These are phyloP conservation scores for Epichloe baconii DNA, from an alignment of 2,329 filamentous ascomycete species.

Conservation along the genomic window DNA sequence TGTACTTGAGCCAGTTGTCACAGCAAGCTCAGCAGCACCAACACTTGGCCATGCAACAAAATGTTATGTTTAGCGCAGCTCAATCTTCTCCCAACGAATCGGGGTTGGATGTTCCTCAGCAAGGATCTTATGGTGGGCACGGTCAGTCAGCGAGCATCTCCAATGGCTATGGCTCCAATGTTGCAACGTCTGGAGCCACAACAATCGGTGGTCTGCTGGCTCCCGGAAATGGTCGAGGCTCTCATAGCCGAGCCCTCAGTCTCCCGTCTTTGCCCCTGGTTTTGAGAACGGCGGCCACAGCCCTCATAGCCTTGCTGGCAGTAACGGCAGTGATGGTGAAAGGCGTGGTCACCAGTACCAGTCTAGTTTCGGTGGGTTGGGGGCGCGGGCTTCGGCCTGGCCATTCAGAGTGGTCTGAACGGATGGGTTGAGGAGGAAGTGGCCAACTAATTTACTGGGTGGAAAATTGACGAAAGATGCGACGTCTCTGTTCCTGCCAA, in stretches of 20 bases:
- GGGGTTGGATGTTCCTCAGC: slow-evolving; percentile 44
- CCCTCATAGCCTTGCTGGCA: slow-evolving; percentile 33
- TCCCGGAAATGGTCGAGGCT: slow-evolving; percentile 48
- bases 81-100: slow-evolving; percentile 45
- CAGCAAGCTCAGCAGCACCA: slow-evolving; percentile 59
- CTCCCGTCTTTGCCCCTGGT: slow-evolving; percentile 55
- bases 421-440: slow-evolving; percentile 58
- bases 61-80: slow-evolving; percentile 65
- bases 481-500: neutral
- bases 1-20: slow-evolving; percentile 80
- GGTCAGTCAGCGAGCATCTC: slow-evolving; percentile 54
- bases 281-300: slow-evolving; percentile 47
- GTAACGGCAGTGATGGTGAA: slow-evolving; percentile 35
- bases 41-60: slow-evolving; percentile 61
- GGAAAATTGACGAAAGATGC: neutral
- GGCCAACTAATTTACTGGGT: slow-evolving; percentile 32
- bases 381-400: slow-evolving; percentile 44
- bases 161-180: slow-evolving; percentile 46
- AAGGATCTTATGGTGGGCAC: slow-evolving; percentile 48
- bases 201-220: slow-evolving; percentile 68
- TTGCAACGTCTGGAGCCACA: slow-evolving; percentile 42
- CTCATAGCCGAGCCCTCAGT: slow-evolving; percentile 74
- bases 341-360: slow-evolving; percentile 55
- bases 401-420: slow-evolving; percentile 50
- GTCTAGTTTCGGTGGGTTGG: slow-evolving; percentile 47